phyloP scores from a whole-genome alignment of 257 asterid species.

The Misopates orontium region DNA sequence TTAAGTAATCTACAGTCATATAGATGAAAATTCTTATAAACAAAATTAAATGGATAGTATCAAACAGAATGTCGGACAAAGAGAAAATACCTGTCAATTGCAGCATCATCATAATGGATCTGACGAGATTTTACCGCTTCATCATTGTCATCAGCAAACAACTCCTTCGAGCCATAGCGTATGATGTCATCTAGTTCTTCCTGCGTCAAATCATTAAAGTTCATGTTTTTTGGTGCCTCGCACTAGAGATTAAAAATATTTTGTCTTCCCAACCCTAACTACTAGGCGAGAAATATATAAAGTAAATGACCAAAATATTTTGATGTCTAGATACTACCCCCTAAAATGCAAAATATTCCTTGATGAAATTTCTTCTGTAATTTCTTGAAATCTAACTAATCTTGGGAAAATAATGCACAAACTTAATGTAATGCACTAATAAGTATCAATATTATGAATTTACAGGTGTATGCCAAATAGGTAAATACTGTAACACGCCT shows the following conservation, averaged over 20 bases:
- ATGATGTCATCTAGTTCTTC: constrained; percentile 96
- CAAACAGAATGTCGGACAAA: constrained; percentile 20
- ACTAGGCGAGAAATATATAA: neutral
- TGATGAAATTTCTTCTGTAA: neutral
- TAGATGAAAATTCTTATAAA: constrained; percentile 22
- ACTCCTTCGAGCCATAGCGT: constrained; percentile 91
- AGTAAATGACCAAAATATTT: neutral
- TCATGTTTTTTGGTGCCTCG: too few relatives aligned
- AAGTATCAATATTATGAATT: too few relatives aligned
- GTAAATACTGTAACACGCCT: too few relatives aligned
- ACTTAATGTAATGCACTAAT: too few relatives aligned
- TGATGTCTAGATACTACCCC: neutral
- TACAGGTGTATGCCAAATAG: too few relatives aligned
- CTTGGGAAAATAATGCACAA: too few relatives aligned
- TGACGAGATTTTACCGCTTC: constrained; percentile 90
- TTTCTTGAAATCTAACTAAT: neutral
- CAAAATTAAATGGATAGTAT: constrained; percentile 19
- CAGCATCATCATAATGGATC: constrained; percentile 95
- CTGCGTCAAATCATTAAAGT: constrained; percentile 47
- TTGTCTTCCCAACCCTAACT: neutral
- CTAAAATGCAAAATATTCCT: constrained; percentile 3
- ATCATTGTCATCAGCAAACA: constrained; percentile 92
- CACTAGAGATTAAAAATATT: too few relatives aligned
- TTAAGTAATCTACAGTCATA: constrained; percentile 62
- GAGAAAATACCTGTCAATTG: constrained; percentile 73